Conservation (phyloP, 306 rosid species). For the Herpetospermum pedunculosum region DNA sequence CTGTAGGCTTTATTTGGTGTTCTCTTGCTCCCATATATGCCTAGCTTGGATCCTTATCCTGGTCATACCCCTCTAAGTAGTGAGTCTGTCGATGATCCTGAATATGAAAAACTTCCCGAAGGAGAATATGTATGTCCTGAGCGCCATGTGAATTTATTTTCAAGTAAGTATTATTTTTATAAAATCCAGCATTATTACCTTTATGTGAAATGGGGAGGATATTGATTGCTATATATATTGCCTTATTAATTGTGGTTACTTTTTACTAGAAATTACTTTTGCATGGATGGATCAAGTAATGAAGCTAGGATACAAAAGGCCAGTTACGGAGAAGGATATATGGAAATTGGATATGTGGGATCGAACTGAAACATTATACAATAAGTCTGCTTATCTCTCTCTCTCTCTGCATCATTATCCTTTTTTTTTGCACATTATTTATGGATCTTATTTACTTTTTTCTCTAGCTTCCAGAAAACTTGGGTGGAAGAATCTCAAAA, state of each 20-base stretch:
- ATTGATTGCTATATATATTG: background rate
- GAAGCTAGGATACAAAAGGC: conserved; percentile 73
- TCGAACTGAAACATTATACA: conserved; percentile 60
- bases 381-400: conserved; percentile 27
- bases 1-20: conserved; percentile 77
- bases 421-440: background rate
- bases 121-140: conserved; percentile 83
- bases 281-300: conserved; percentile 80
- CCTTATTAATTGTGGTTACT: background rate
- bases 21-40: conserved; percentile 56
- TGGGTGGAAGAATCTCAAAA: conserved; percentile 72
- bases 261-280: conserved; percentile 43
- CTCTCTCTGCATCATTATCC: background rate
- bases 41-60: conserved; percentile 79
- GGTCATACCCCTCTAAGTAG: conserved; percentile 48
- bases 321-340: conserved; percentile 74
- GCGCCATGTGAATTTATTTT: conserved; percentile 42
- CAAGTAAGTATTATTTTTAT: conserved; percentile 42
- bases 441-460: conserved; percentile 1
- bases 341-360: conserved; percentile 96
- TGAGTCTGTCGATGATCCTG: conserved; percentile 40
- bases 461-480: conserved; percentile 61
- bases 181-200: background rate
- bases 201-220: background rate
- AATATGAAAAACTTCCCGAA: conserved; percentile 73